phyloP scores from a whole-genome alignment of 768 basidiomycete genomes.

The Kwoniella sp. region DNA sequence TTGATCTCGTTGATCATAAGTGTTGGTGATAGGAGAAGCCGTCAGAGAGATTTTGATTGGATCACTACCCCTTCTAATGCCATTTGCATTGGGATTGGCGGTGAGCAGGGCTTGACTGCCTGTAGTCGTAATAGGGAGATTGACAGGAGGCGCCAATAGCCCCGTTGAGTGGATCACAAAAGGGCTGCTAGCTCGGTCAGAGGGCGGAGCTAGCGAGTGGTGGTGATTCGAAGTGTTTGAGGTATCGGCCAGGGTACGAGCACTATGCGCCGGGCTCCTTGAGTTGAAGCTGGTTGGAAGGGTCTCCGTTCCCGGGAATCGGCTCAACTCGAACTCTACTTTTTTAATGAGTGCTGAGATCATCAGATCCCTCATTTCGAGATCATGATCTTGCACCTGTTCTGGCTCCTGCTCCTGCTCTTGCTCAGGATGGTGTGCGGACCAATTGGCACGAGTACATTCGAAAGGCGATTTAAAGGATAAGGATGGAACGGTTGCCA shows the following conservation, averaged over 20 bases:
- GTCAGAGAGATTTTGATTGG: conserved; percentile 9
- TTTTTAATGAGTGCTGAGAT: conserved; percentile 32
- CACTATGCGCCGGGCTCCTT: no score
- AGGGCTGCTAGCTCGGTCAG: conserved; percentile 16
- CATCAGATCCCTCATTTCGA: conserved; percentile 33
- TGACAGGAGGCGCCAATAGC: not conserved
- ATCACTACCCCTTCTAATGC: not conserved
- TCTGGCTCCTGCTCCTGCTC: not conserved
- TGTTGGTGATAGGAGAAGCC: no score
- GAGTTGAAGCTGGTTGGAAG: no score
- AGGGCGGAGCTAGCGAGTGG: not conserved
- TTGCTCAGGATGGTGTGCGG: not conserved
- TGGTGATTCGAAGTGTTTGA: not conserved
- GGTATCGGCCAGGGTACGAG: not conserved
- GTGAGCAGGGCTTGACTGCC: not conserved
- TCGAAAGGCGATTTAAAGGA: no score
- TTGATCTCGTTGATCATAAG: no score
- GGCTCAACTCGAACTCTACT: conserved; percentile 26
- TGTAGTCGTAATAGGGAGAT: not conserved
- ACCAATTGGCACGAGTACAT: no score
- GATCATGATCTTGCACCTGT: conserved; percentile 21
- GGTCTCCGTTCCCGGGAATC: no score
- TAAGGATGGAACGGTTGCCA: no score
- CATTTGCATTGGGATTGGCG: conserved; percentile 1
- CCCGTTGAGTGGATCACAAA: conserved; percentile 35